These are phyloP conservation scores for Backusella luteola DNA, from an alignment of 192 early-diverging fungal species.

Conservation along the genomic window DNA sequence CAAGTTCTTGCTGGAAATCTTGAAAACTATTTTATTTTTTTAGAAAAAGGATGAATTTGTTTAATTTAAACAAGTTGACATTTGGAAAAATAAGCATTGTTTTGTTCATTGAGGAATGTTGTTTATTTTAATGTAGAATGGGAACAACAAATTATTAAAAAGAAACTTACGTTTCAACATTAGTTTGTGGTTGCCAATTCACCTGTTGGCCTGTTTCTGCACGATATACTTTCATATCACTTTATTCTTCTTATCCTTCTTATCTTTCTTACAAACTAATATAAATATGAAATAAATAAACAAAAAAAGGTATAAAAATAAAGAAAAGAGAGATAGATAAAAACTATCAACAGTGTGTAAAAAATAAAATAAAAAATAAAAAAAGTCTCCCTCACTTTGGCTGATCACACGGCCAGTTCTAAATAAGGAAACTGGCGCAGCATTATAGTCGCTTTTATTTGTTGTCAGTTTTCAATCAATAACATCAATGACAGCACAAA, in stretches of 20 bases:
- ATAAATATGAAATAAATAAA: neutral
- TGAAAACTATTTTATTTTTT: conserved; percentile 23
- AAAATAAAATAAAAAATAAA: neutral
- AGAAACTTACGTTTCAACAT: conserved; percentile 17
- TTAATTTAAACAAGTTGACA: neutral
- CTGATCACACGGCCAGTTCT: neutral
- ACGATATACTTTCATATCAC: conserved; percentile 50
- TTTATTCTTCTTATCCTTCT: neutral
- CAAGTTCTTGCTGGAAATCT: conserved; percentile 31
- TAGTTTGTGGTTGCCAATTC: conserved; percentile 8
- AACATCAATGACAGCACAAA: neutral
- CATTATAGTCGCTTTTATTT: neutral
- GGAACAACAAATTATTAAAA: neutral
- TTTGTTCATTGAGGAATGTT: neutral
- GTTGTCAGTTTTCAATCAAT: neutral
- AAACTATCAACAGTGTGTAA: neutral
- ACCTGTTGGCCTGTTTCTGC: conserved; percentile 55
- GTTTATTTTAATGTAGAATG: neutral
- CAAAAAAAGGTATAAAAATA: neutral
- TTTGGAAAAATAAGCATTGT: neutral
- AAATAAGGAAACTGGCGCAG: neutral
- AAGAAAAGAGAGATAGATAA: neutral
- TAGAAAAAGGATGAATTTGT: neutral
- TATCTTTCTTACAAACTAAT: neutral
- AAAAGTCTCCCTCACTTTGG: neutral